A percentile compares a stretch with the other conserved stretches of the same genome.
Evolutionary conservation across 139 green algal genomes (phyloP).

Genomic region (Eudorina sp.): DNA sequence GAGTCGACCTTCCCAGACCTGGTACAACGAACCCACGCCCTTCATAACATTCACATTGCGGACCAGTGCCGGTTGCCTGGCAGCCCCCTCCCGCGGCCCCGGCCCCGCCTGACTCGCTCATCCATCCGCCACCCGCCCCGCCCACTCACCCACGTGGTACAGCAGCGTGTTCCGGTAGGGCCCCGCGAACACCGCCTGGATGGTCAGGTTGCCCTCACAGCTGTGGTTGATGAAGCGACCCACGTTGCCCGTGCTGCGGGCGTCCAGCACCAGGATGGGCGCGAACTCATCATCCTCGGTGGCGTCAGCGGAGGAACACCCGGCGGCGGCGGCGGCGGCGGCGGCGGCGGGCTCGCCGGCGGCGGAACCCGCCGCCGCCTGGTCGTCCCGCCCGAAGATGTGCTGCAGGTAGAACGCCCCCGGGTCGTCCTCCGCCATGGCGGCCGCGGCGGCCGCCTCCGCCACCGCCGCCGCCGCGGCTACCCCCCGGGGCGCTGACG

Average conservation of each 20-base stretch:
- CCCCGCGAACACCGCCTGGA: constrained; percentile 66
- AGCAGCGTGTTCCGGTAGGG: constrained; percentile 55
- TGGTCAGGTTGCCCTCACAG: constrained; percentile 73
- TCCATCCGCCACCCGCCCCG: neutral
- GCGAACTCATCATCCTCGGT: neutral
- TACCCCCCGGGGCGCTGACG: neutral
- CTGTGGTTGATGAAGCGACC: constrained; percentile 85
- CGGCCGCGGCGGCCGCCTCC: neutral
- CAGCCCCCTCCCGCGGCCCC: too few relatives aligned
- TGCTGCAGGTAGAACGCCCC: constrained; percentile 35
- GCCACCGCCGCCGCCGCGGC: neutral
- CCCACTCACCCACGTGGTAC: constrained; percentile 61
- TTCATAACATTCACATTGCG: too few relatives aligned
- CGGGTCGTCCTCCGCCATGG: neutral
- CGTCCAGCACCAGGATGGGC: constrained; percentile 61
- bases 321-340: neutral
- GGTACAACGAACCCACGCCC: too few relatives aligned
- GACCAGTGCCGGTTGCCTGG: too few relatives aligned
- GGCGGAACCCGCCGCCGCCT: neutral
- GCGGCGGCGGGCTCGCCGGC: neutral
- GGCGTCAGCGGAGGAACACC: too few relatives aligned
- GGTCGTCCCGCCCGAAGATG: constrained; percentile 26
- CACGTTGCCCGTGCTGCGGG: constrained; percentile 68
- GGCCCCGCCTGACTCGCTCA: too few relatives aligned
- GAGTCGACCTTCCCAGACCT: too few relatives aligned